These are phyloP conservation scores for Pichia cabralensis DNA, from an alignment of 805 yeast genomes.

Conservation along the genomic window DNA sequence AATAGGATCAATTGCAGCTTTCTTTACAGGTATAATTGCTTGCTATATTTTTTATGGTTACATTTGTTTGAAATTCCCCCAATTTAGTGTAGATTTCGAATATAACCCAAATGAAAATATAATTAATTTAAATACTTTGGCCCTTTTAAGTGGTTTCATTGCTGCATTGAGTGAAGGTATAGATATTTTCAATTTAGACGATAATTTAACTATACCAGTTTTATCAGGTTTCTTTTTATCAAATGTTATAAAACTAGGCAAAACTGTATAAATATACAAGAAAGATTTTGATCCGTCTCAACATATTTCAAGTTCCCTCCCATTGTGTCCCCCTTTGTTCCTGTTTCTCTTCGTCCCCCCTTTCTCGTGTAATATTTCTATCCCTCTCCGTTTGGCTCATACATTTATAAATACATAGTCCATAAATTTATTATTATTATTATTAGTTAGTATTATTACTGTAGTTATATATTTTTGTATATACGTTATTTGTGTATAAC, in stretches of 20 bases:
- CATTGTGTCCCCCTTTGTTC: too few species aligned
- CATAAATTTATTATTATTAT: too few species aligned
- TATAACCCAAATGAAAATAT: conserved; percentile 58
- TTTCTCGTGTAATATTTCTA: too few species aligned
- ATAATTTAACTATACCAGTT: conserved; percentile 90
- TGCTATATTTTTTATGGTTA: conserved; percentile 63
- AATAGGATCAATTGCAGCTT: conserved; percentile 89
- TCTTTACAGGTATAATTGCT: conserved; percentile 56
- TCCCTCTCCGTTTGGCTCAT: too few species aligned
- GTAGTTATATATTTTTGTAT: too few species aligned
- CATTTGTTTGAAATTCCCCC: conserved; percentile 54
- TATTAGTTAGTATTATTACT: too few species aligned
- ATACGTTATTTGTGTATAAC: not conserved
- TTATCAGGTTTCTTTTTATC: conserved; percentile 58
- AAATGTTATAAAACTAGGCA: conserved; percentile 13
- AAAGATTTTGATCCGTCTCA: too few species aligned
- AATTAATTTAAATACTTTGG: conserved; percentile 41
- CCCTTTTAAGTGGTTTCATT: conserved; percentile 62
- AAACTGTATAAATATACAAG: conserved; percentile 1
- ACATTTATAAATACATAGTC: too few species aligned
- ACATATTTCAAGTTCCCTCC: too few species aligned
- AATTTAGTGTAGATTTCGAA: conserved; percentile 39
- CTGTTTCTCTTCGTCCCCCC: too few species aligned
- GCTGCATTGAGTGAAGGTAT: conserved; percentile 86
- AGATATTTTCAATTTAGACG: conserved; percentile 71